These are phyloP conservation scores for Globisporangium megalacanthum DNA, from an alignment of 352 stramenopile genomes.

Conservation along the genomic window DNA sequence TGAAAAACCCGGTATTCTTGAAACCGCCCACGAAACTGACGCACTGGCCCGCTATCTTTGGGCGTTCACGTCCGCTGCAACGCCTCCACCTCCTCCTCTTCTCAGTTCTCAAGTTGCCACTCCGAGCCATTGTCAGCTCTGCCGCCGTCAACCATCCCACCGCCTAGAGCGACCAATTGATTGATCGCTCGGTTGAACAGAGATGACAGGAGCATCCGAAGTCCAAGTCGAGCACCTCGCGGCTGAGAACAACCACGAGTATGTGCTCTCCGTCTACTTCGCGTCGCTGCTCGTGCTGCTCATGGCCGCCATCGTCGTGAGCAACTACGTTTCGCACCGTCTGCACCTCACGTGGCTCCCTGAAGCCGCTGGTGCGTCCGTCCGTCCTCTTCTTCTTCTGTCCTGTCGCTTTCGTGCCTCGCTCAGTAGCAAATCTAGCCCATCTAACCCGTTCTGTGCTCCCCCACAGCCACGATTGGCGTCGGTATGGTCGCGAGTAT, in stretches of 20 bases:
- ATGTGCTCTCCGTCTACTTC: slow-evolving; percentile 76
- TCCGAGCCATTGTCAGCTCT: no score
- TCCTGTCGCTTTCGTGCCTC: not conserved
- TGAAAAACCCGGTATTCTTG: no score
- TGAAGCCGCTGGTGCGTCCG: slow-evolving; percentile 40
- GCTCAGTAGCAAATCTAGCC: not conserved
- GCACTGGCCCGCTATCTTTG: no score
- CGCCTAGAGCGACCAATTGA: no score
- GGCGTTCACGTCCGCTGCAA: no score
- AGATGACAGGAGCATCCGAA: slow-evolving; percentile 20
- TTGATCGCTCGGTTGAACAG: no score
- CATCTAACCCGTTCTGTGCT: not conserved
- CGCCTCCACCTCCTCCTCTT: no score
- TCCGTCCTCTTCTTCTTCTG: not conserved
- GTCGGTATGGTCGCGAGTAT: slow-evolving; percentile 55
- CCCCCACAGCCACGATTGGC: slow-evolving; percentile 38
- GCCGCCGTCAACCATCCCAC: no score
- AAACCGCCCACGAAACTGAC: no score
- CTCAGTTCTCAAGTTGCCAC: no score
- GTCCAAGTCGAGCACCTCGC: slow-evolving; percentile 28
- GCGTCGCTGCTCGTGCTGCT: slow-evolving; percentile 65
- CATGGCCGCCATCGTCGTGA: slow-evolving; percentile 73
- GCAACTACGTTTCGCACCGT: slow-evolving; percentile 75
- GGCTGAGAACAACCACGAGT: slow-evolving; percentile 66
- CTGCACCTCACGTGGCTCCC: slow-evolving; percentile 72